phyloP scores from a whole-genome alignment of 352 stramenopile species.

The Achlya hypogyna region DNA sequence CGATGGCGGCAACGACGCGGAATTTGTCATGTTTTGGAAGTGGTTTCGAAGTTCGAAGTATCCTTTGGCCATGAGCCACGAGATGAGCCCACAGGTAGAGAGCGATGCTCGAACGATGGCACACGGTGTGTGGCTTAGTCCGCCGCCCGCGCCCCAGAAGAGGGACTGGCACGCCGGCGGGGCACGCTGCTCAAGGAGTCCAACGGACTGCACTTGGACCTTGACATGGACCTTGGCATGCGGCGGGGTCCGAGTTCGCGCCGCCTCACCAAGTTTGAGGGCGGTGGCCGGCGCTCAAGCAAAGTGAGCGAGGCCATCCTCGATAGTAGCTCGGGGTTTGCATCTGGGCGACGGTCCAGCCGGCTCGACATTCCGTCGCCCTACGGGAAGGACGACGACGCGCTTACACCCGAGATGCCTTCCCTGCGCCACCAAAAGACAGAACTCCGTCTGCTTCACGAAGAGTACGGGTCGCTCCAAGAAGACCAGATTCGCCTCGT shows the following conservation, averaged over 20 bases:
- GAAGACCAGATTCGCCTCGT: conserved; percentile 11
- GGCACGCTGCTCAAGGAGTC: not conserved
- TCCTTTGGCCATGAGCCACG: not conserved
- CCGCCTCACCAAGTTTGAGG: not conserved
- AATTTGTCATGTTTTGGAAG: too few species aligned
- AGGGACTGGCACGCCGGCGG: too few species aligned
- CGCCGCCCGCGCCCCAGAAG: too few species aligned
- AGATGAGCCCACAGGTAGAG: not conserved
- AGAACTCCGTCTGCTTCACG: conserved; percentile 55
- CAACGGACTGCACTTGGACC: not conserved
- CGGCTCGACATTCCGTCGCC: not conserved
- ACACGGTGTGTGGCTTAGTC: too few species aligned
- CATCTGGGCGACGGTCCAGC: not conserved
- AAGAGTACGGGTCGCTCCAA: conserved; percentile 52
- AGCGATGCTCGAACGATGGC: not conserved
- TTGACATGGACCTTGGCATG: not conserved
- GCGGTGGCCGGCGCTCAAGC: not conserved
- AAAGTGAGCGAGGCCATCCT: not conserved
- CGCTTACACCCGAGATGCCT: conserved; percentile 11
- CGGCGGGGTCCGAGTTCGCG: not conserved
- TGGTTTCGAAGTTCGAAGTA: not conserved
- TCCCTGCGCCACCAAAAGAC: conserved; percentile 70
- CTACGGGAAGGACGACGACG: not conserved
- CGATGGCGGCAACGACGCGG: too few species aligned
- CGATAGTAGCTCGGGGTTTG: not conserved